These are phyloP conservation scores for Nannochloropsis oceanica DNA, from an alignment of 108 stramenopile genomes.

Conservation along the genomic window DNA sequence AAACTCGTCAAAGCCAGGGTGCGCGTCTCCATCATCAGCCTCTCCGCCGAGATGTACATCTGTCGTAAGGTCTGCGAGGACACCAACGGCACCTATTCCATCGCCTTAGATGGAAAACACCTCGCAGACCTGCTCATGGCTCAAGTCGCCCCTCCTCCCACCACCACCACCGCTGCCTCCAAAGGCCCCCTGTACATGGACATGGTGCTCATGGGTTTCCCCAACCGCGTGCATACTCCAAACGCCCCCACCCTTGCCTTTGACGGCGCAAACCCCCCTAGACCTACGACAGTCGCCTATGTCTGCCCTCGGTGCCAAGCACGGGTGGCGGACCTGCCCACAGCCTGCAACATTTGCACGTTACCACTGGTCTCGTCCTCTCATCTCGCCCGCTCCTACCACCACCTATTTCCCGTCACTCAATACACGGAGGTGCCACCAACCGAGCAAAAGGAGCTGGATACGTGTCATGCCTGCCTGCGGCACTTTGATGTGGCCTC, in stretches of 20 bases:
- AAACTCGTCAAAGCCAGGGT: conserved; percentile 20
- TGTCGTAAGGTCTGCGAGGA: conserved; percentile 27
- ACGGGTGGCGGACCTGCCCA: conserved; percentile 35
- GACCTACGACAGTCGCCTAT: conserved; percentile 24
- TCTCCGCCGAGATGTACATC: conserved; percentile 43
- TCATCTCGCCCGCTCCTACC: conserved; percentile 40
- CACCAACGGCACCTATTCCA: conserved; percentile 30
- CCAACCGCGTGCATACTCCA: conserved; percentile 4
- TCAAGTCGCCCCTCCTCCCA: conserved; percentile 38
- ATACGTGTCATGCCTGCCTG: conserved; percentile 17
- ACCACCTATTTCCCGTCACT: conserved; percentile 42
- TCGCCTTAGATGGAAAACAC: conserved; percentile 34
- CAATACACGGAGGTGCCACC: conserved; percentile 13
- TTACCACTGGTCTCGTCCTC: conserved; percentile 38
- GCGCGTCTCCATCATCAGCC: conserved; percentile 30
- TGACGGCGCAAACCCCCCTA: conserved; percentile 32
- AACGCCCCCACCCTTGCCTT: background rate
- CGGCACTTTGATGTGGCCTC: conserved; percentile 1
- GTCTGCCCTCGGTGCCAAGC: conserved; percentile 39
- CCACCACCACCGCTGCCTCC: background rate
- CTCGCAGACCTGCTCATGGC: conserved; percentile 26
- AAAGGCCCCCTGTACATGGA: conserved; percentile 29
- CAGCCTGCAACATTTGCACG: conserved; percentile 30
- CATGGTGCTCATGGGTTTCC: conserved; percentile 42
- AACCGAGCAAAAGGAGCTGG: background rate